Percentiles rank a stretch among this genome's conserved stretches.
Evolutionary conservation across 1,284 basidiomycete species (phyloP).

Genomic region (Takashimella tepidaria): DNA sequence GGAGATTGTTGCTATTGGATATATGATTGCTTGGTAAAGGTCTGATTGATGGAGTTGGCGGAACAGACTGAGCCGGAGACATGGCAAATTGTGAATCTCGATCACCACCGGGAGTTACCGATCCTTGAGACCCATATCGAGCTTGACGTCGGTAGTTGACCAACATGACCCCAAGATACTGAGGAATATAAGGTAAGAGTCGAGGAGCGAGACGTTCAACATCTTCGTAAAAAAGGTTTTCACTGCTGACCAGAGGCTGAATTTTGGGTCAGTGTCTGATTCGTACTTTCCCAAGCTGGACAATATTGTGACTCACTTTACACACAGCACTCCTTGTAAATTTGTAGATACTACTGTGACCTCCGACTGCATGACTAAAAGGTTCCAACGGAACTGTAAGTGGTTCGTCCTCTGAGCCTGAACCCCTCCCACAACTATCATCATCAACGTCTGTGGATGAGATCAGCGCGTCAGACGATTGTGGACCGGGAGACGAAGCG

Average conservation of each 20-base stretch:
- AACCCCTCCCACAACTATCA: constrained; percentile 5
- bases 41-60: constrained; percentile 26
- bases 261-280: neutral
- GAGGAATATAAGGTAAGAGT: constrained; percentile 85
- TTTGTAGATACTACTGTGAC: constrained; percentile 95
- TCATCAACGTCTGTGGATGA: constrained; percentile 8
- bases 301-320: constrained; percentile 70
- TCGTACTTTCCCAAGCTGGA: no score
- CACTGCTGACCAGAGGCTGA: constrained; percentile 88
- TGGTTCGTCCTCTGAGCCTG: constrained; percentile 43
- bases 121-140: constrained; percentile 21
- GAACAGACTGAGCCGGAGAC: constrained; percentile 21
- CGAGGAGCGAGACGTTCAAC: constrained; percentile 90
- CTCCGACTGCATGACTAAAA: constrained; percentile 96
- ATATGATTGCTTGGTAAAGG: constrained; percentile 2
- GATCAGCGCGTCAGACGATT: neutral
- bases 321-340: constrained; percentile 97
- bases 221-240: constrained; percentile 97
- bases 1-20: constrained; percentile 13
- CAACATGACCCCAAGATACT: constrained; percentile 96
- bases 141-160: constrained; percentile 76
- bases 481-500: neutral
- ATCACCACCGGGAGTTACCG: constrained; percentile 46
- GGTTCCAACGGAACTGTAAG: constrained; percentile 93
- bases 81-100: constrained; percentile 14